Evolutionary conservation across 2,329 filamentous ascomycete genomes (phyloP).

Genomic region (Hymenoscyphus infarciens): DNA sequence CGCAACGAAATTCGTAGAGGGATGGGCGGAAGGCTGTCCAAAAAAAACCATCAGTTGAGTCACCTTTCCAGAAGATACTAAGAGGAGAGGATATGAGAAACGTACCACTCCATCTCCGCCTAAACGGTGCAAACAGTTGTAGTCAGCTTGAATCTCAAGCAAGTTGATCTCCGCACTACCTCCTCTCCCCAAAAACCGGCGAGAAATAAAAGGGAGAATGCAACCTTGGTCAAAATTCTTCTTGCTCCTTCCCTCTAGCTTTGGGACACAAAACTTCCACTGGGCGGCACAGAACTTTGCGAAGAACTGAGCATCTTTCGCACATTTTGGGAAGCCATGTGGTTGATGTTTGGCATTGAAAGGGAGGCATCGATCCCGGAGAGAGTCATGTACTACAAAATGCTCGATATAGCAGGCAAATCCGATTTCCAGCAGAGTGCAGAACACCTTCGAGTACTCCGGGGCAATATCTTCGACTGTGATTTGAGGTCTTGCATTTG

Average conservation of each 20-base stretch:
- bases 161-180: conserved; percentile 12
- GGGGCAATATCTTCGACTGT: too few species aligned
- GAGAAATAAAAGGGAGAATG: conserved; percentile 28
- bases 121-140: conserved; percentile 14
- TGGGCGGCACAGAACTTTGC: conserved; percentile 18
- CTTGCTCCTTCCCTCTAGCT: conserved; percentile 12
- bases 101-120: too few species aligned
- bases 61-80: too few species aligned
- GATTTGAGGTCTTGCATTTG: too few species aligned
- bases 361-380: conserved; percentile 4
- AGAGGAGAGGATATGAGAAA: too few species aligned
- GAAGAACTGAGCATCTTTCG: neutral
- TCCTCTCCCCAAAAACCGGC: conserved; percentile 13
- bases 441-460: neutral
- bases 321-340: neutral
- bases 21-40: too few species aligned
- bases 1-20: neutral
- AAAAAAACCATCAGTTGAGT: too few species aligned
- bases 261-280: conserved; percentile 25
- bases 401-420: neutral
- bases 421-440: conserved; percentile 9
- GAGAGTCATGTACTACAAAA: conserved; percentile 1
- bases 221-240: conserved; percentile 17
- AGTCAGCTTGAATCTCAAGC: conserved; percentile 4
- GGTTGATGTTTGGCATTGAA: conserved; percentile 10